phyloP scores from a whole-genome alignment of 2,329 filamentous ascomycete species.

The Phialophora tarda region DNA sequence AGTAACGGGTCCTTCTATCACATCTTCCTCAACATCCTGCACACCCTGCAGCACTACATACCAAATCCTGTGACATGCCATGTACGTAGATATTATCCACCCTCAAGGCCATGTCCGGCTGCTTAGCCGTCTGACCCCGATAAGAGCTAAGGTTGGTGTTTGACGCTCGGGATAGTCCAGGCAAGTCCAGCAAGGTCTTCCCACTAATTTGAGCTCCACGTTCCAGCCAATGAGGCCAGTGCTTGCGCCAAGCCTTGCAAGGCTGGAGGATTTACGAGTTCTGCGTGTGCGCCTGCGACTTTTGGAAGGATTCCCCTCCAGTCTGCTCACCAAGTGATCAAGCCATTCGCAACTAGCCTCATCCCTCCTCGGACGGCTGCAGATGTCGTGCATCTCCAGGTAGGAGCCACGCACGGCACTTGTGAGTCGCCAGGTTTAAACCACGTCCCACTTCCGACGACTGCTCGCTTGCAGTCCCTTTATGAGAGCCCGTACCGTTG shows the following conservation, averaged over 20 bases:
- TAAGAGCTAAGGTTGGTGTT: not conserved
- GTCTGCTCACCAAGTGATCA: not conserved
- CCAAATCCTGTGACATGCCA: not conserved
- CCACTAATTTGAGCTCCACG: not conserved
- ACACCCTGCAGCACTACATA: not conserved
- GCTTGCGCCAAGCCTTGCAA: constrained; percentile 3
- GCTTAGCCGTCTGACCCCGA: not conserved
- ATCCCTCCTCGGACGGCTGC: constrained; percentile 12
- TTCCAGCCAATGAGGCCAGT: not conserved
- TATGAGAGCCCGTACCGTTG: not conserved
- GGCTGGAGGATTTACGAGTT: not conserved
- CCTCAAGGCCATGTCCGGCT: not conserved
- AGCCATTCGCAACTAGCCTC: constrained; percentile 2
- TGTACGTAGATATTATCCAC: not conserved
- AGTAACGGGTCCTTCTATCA: not conserved
- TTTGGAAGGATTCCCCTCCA: not conserved
- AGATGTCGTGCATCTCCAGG: constrained; percentile 18
- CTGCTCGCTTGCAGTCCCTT: not conserved
- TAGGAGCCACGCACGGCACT: not conserved
- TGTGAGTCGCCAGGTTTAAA: not conserved
- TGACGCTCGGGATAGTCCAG: not conserved
- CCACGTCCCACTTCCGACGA: not conserved
- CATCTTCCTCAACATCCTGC: not conserved
- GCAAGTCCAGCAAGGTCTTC: not conserved
- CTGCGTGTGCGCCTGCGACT: not conserved